Base-by-base conservation (phyloP, 352 stramenopile species). In the Globisporangium irregulare region DNA sequence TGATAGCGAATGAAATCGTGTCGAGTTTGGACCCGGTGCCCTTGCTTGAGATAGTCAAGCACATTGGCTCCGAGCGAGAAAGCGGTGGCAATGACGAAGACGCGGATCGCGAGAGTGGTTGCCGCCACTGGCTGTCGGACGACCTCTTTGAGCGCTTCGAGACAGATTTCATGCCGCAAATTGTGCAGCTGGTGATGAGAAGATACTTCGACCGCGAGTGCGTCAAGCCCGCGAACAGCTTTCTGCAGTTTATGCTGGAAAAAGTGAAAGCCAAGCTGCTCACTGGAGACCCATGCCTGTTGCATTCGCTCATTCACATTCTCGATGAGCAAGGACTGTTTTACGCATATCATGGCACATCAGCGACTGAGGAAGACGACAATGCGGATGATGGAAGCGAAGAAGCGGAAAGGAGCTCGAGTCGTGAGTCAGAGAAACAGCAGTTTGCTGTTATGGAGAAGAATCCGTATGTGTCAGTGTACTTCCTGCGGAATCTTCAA, bases 301-400 rank as follows among this genome's bases (percentile, higher is more conserved):
- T 89, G 15, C 75, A 70, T 36, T 84, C 77, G 57, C 72, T 93
- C 10, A 62, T 78, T 20, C 75, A 81, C 8, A 78, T 90, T 36
- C 57, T 94, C 4, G 86, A 94, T 27, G 80, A 83, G 0, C 77
- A 89, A 54, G 71, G 76, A 1, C 65, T 71, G 24, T 93, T 93
- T 43, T 93, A 92, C 65, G 57, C 78, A 1, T 81, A 79, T n/a
- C 68, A 77, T 29, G 55, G 63, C 2, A 57, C 34, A 4, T 60
- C 10, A 0, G 48, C 12, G 10, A 22, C 7, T 4, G n/a, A 22
- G 4, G 55, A 29, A 50, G 20, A 27, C 4, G 56, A 22, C 7
- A n/a, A 50, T 4, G 55, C 53, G 27, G 63, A 62, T 43, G 32
- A 32, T 5, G 38, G 24, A 24, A 27, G 15, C 18, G 56, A 24